Evolutionary conservation across 2,329 filamentous ascomycete species (phyloP), one percentile per base, ranked within the genome.

Genomic region (Cryphonectria naterciae): DNA sequence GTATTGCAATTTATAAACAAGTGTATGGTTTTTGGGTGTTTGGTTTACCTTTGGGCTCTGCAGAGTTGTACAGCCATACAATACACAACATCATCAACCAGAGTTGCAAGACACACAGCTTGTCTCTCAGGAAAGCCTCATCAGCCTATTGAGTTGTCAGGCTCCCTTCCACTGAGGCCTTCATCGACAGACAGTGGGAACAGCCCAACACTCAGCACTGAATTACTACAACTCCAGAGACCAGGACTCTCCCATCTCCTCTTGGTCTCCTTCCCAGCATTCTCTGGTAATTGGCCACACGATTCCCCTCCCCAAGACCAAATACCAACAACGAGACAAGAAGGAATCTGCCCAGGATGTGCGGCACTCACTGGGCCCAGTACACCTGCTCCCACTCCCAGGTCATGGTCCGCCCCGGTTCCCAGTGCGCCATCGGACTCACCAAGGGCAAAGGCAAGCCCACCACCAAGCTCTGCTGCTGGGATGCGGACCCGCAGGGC

Each of bases 401-500:
- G 22, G 8, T 28, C 11, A 39, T 6, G 41, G 61, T 39, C 19
- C 39, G 61, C 2, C 61, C 61, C 2, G 61, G 61, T 25, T 46
- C 61, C 15, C 37, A 43, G 22, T 64, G 61, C 61, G 39, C 61
- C 17, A 17, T n/a, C 37, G 61, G 61, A 11, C 22, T 28, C 10
- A 10, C 25, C 22, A 10, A 10, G 8, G 60, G 35, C n/a, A n/a
- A 7, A n/a, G 46, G 11, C 35, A n/a, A 7, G 15, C 35, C n/a
- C 3, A 6, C 22, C 1, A 32, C 39, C 22, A 64, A 4, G 37
- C 35, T 64, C n/a, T 46, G 6, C n/a, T 64, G 61, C 61, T 64
- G 61, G 61, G 61, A 63, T 10, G 19, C 46, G 61, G 11, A 28
- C 22, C 61, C 61, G 35, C 61, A 64, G 39, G 61, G 61, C 11